These are phyloP conservation scores for Corynascus novoguineensis DNA, from an alignment of 495 filamentous ascomycete genomes.

Conservation along the genomic window DNA sequence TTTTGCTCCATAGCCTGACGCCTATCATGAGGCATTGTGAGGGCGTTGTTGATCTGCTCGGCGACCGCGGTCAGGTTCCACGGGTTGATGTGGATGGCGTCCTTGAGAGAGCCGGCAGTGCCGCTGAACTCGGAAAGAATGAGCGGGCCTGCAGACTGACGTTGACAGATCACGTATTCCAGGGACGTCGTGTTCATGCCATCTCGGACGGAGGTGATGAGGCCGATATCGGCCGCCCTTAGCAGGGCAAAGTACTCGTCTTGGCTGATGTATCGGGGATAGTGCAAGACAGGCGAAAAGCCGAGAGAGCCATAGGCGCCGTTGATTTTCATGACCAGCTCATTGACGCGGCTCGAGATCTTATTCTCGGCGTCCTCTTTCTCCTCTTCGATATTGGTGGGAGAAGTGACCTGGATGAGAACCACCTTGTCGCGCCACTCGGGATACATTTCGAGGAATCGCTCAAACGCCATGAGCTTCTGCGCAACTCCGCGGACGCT, in stretches of 20 bases:
- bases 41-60: slow-evolving; percentile 67
- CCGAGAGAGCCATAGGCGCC: slow-evolving; percentile 78
- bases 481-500: slow-evolving; percentile 84
- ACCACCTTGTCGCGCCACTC: slow-evolving; percentile 91
- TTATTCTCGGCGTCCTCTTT: slow-evolving; percentile 65
- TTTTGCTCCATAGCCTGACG: slow-evolving; percentile 53
- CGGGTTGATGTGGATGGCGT: slow-evolving; percentile 90
- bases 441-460: slow-evolving; percentile 79
- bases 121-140: slow-evolving; percentile 96
- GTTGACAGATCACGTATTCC: slow-evolving; percentile 89
- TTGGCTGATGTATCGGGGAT: slow-evolving; percentile 78
- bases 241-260: slow-evolving; percentile 90
- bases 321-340: slow-evolving; percentile 84
- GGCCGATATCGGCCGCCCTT: slow-evolving; percentile 76
- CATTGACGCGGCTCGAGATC: slow-evolving; percentile 76
- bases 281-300: slow-evolving; percentile 85
- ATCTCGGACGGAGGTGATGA: slow-evolving; percentile 89
- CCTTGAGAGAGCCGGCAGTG: slow-evolving; percentile 76
- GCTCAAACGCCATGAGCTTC: slow-evolving; percentile 88
- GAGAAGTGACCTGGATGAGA: slow-evolving; percentile 88
- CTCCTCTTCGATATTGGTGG: slow-evolving; percentile 69
- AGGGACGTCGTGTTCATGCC: slow-evolving; percentile 96
- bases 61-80: slow-evolving; percentile 83
- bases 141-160: slow-evolving; percentile 72
- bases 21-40: slow-evolving; percentile 62